These are phyloP conservation scores for Aspergillus aculeatus DNA, from an alignment of 2,329 filamentous ascomycete species.

Conservation along the genomic window DNA sequence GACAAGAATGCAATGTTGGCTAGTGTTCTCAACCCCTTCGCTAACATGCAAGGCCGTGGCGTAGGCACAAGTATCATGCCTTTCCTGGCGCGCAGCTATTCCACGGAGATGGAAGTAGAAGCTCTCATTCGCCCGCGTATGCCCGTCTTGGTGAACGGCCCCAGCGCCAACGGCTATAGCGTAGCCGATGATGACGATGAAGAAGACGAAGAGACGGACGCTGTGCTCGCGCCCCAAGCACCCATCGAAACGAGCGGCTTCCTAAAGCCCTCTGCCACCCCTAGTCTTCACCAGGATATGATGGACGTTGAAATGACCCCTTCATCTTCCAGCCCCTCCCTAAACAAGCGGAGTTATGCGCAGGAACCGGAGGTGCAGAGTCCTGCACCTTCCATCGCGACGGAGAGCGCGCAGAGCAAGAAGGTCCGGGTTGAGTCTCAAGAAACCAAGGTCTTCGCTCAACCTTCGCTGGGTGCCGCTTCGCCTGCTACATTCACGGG, in stretches of 20 bases:
- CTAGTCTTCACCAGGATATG: conserved; percentile 14
- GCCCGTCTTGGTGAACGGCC: conserved; percentile 42
- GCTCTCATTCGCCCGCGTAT: conserved; percentile 60
- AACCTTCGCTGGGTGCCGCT: conserved; percentile 12
- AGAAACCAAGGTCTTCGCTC: conserved; percentile 4
- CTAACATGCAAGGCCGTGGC: conserved; percentile 60
- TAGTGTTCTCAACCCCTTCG: conserved; percentile 76
- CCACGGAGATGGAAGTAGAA: conserved; percentile 66
- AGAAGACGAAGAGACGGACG: conserved; percentile 29
- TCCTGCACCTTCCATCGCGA: background rate
- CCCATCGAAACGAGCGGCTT: conserved; percentile 24
- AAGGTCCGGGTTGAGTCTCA: conserved; percentile 32
- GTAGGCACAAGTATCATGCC: conserved; percentile 74
- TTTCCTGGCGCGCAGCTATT: conserved; percentile 68
- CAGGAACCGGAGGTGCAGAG: conserved; percentile 22
- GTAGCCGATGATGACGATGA: conserved; percentile 30
- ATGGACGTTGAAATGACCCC: conserved; percentile 13
- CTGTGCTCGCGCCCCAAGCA: conserved; percentile 13
- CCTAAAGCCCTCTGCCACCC: conserved; percentile 21
- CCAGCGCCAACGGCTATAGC: conserved; percentile 26
- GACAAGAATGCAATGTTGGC: conserved; percentile 73
- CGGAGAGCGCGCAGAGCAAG: conserved; percentile 26
- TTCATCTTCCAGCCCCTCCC: conserved; percentile 11
- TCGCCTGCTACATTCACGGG: conserved; percentile 21
- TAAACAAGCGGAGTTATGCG: conserved; percentile 31